Base-by-base conservation (phyloP, 495 filamentous ascomycete species). In the Paragyromitra xinjiangensis region DNA sequence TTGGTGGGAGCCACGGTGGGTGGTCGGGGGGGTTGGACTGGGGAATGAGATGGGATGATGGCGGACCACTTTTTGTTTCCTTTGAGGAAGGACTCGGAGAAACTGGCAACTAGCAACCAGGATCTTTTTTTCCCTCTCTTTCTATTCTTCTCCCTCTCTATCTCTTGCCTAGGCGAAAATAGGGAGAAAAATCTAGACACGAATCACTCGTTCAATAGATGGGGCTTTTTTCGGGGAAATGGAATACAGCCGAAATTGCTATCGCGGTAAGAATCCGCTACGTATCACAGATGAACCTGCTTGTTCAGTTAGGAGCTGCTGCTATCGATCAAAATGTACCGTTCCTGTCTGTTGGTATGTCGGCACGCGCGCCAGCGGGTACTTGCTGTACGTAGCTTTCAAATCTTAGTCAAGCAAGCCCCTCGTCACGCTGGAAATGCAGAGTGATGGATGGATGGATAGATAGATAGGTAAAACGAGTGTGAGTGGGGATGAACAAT, bases 1-100 rank as follows among this genome's bases (percentile, higher is more conserved):
- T 81, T 81, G 63, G 75, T 51, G 71, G 79, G 55, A 81, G 80
- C 80, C 80, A 81, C 79, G 80, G 53, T 78, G 59, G 74, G 78
- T 63, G 64, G 71, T 79, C n/a, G 44, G 34, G 58, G 64, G 9
- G 72, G 16, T n/a, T 61, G 56, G 29, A 39, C 56, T 61, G 24
- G 24, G 44, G 65, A 42, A 62, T 24, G 19, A 45, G 42, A 26
- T 55, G 12, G 29, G 40, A 29, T 22, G 44, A 42, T 56, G 45
- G 37, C 11, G 67, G 59, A 26, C 67, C 40, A 56, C 55, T 56
- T 16, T 76, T 53, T 51, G 22, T 70, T 68, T 71, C 59, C 56
- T 63, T 50, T 64, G 39, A 58, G 65, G 59, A 71, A 58, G 29
- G 16, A 22, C 42, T 69, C 55, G 37, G 40, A 22, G 40, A 71